phyloP scores from a whole-genome alignment of 805 yeast species.

The Torulaspora quercuum region DNA sequence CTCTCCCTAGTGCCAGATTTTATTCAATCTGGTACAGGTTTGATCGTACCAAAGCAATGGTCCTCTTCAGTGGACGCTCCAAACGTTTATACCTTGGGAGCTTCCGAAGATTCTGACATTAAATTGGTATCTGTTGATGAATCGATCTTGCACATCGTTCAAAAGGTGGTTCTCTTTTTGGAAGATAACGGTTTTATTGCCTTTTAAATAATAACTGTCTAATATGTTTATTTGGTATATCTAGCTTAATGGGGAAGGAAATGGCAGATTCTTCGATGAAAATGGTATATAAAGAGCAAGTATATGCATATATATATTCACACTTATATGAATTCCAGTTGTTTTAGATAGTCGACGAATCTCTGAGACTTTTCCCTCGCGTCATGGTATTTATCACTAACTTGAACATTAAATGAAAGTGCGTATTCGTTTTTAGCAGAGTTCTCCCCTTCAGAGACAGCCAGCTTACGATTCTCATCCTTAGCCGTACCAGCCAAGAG shows the following conservation, averaged over 20 bases:
- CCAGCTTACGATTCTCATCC: neutral
- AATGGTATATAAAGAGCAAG: too few relatives aligned
- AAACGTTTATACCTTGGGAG: constrained; percentile 44
- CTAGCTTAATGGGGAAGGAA: too few relatives aligned
- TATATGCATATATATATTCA: neutral
- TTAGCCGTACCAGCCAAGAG: constrained; percentile 19
- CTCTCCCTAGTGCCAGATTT: constrained; percentile 47
- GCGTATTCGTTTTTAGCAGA: constrained; percentile 13
- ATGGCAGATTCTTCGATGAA: too few relatives aligned
- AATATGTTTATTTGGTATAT: too few relatives aligned
- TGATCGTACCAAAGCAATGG: constrained; percentile 53
- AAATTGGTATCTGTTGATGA: constrained; percentile 51
- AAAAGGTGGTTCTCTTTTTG: constrained; percentile 65
- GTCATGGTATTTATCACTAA: constrained; percentile 25
- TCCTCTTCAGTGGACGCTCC: constrained; percentile 17
- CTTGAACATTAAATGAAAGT: constrained; percentile 23
- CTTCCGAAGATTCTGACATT: constrained; percentile 55
- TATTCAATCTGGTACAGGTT: constrained; percentile 83
- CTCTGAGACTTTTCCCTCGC: constrained; percentile 25
- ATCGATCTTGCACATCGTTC: constrained; percentile 66
- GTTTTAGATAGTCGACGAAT: constrained; percentile 26
- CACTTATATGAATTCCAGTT: constrained; percentile 14
- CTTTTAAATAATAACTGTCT: constrained; percentile 40
- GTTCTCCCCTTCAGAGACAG: constrained; percentile 1
- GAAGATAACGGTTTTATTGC: constrained; percentile 81